phyloP scores from a whole-genome alignment of 2,329 filamentous ascomycete species.

The Aspergillus caelatus region DNA sequence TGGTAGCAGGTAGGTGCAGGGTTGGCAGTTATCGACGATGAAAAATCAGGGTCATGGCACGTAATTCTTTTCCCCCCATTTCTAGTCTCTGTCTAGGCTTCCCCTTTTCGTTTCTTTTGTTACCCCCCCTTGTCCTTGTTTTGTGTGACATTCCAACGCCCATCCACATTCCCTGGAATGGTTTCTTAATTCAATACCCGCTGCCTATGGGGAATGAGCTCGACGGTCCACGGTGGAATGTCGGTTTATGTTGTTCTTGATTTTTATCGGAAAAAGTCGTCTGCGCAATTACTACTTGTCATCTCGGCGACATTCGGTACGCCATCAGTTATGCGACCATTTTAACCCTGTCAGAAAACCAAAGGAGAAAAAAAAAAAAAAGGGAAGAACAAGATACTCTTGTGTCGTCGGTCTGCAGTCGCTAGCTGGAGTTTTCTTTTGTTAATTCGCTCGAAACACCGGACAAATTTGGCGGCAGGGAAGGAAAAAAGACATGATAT shows the following conservation, averaged over 20 bases:
- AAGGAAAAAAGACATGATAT: constrained; percentile 31
- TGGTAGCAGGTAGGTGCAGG: constrained; percentile 44
- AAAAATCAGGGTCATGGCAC: constrained; percentile 19
- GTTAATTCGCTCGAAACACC: constrained; percentile 43
- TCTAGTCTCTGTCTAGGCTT: constrained; percentile 24
- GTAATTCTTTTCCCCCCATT: constrained; percentile 16
- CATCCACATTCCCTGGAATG: constrained; percentile 38
- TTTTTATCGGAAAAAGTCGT: constrained; percentile 33
- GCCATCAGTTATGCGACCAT: constrained; percentile 38
- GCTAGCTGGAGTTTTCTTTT: constrained; percentile 42
- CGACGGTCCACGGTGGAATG: constrained; percentile 41
- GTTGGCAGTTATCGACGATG: constrained; percentile 24
- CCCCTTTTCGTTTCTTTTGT: constrained; percentile 18
- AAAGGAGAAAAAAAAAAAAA: constrained; percentile 12
- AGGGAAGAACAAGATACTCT: constrained; percentile 24
- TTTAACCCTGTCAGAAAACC: constrained; percentile 25
- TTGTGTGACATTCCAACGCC: constrained; percentile 26
- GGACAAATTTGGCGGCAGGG: constrained; percentile 46
- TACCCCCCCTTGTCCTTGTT: constrained; percentile 11
- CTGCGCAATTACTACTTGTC: constrained; percentile 39
- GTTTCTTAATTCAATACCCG: constrained; percentile 30
- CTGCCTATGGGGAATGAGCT: constrained; percentile 38
- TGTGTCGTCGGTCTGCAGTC: constrained; percentile 40
- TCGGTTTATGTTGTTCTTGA: constrained; percentile 36
- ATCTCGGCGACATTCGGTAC: constrained; percentile 39